These are phyloP conservation scores for Naganishia vishniacii DNA, from an alignment of 768 basidiomycete species.

Conservation along the genomic window DNA sequence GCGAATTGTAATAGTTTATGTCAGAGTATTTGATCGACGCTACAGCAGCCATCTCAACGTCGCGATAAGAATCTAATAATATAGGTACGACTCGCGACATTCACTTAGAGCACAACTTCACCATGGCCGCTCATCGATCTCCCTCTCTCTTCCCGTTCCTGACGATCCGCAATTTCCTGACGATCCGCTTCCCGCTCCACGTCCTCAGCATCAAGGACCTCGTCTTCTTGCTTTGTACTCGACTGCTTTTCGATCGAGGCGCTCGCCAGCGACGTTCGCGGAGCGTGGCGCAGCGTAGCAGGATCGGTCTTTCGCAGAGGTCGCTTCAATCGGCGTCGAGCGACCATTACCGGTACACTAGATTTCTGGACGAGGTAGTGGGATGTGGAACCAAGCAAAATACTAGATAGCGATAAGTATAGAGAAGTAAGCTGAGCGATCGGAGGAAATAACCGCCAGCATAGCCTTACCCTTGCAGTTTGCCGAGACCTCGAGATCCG, in stretches of 20 bases:
- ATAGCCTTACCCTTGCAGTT: slow-evolving; percentile 69
- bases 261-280: slow-evolving; percentile 76
- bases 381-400: slow-evolving; percentile 87
- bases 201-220: slow-evolving; percentile 54
- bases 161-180: slow-evolving; percentile 25
- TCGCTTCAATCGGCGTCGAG: slow-evolving; percentile 80
- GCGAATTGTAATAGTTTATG: no score
- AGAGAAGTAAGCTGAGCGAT: neutral
- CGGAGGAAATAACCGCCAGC: neutral
- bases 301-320: slow-evolving; percentile 62
- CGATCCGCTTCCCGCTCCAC: slow-evolving; percentile 53
- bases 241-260: slow-evolving; percentile 80
- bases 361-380: slow-evolving; percentile 77
- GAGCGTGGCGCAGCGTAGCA: slow-evolving; percentile 61
- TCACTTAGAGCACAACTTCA: slow-evolving; percentile 2
- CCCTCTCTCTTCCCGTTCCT: slow-evolving; percentile 9
- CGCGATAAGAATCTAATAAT: no score
- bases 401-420: slow-evolving; percentile 53
- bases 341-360: slow-evolving; percentile 94
- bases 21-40: no score
- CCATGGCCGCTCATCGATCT: slow-evolving; percentile 8
- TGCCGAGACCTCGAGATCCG: slow-evolving; percentile 82
- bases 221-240: slow-evolving; percentile 69
- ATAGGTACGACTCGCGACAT: no score
- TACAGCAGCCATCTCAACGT: no score